Percentiles rank a stretch among this genome's conserved stretches.
Conservation (phyloP, 2,329 filamentous ascomycete species). For the Amesomyces nigricolor region DNA sequence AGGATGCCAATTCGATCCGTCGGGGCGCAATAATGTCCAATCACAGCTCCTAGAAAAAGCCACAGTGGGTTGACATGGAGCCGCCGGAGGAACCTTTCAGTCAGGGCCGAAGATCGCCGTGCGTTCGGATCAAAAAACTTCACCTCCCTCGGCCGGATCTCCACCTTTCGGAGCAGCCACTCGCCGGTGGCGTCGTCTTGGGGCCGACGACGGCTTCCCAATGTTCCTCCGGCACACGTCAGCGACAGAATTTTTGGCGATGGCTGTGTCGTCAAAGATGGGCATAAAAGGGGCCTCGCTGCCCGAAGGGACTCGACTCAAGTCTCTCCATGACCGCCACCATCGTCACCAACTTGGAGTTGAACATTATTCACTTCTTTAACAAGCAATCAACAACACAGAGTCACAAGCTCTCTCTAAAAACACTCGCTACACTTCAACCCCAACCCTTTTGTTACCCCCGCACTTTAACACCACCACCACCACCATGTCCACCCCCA, state of each 20-base stretch:
- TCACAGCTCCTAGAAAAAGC: conserved; percentile 4
- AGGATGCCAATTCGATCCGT: conserved; percentile 15
- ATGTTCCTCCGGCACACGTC: conserved; percentile 5
- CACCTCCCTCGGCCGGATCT: background rate
- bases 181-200: background rate
- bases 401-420: too few species aligned
- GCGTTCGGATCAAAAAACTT: too few species aligned
- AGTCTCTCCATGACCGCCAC: background rate
- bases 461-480: background rate
- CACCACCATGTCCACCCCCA: conserved; percentile 16
- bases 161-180: background rate
- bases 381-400: background rate
- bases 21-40: conserved; percentile 8
- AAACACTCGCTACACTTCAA: too few species aligned
- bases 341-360: background rate
- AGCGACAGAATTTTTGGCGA: background rate
- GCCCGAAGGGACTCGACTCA: background rate
- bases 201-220: background rate
- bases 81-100: conserved; percentile 12
- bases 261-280: background rate
- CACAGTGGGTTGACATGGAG: conserved; percentile 9
- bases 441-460: too few species aligned
- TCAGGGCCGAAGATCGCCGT: background rate
- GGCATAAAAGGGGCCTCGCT: background rate
- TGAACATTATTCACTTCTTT: background rate